Percentiles rank a stretch among this genome's conserved stretches.
Evolutionary conservation across 768 basidiomycete species (phyloP).

Genomic region (Filobasidium wieringae): DNA sequence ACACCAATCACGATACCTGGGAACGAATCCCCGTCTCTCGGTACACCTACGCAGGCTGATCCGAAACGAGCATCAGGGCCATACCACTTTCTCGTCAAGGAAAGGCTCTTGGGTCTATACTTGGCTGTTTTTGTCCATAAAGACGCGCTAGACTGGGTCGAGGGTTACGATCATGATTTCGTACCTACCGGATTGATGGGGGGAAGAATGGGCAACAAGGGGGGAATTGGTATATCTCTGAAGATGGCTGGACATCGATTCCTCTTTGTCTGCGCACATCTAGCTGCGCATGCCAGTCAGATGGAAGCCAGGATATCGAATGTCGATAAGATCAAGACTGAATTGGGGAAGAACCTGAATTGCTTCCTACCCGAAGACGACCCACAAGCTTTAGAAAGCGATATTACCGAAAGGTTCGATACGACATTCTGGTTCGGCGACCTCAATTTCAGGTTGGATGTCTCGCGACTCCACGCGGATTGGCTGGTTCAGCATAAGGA

Average conservation of each 20-base stretch:
- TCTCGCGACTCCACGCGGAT: constrained; percentile 83
- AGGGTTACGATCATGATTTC: constrained; percentile 54
- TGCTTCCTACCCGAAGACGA: constrained; percentile 48
- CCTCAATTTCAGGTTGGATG: constrained; percentile 78
- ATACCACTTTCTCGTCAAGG: constrained; percentile 74
- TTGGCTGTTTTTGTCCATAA: constrained; percentile 39
- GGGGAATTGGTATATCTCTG: constrained; percentile 79
- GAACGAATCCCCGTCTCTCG: constrained; percentile 1
- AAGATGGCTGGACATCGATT: constrained; percentile 71
- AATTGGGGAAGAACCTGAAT: constrained; percentile 54
- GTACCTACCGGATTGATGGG: constrained; percentile 85
- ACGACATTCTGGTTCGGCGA: constrained; percentile 81
- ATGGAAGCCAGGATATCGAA: constrained; percentile 63
- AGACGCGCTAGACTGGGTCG: constrained; percentile 37
- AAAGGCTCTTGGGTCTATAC: constrained; percentile 57
- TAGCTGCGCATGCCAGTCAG: constrained; percentile 54
- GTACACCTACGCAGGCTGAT: not conserved
- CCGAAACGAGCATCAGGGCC: constrained; percentile 47
- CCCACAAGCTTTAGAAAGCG: constrained; percentile 33
- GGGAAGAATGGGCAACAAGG: constrained; percentile 83
- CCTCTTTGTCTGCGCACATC: constrained; percentile 80
- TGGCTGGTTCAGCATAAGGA: constrained; percentile 54
- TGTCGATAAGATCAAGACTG: constrained; percentile 74
- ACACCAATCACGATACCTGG: constrained; percentile 8
- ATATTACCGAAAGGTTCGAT: constrained; percentile 80